A percentile compares a stretch with the other conserved stretches of the same genome.
Evolutionary conservation across 1,284 basidiomycete genomes (phyloP).

Genomic region (Trichosporon ovoides): DNA sequence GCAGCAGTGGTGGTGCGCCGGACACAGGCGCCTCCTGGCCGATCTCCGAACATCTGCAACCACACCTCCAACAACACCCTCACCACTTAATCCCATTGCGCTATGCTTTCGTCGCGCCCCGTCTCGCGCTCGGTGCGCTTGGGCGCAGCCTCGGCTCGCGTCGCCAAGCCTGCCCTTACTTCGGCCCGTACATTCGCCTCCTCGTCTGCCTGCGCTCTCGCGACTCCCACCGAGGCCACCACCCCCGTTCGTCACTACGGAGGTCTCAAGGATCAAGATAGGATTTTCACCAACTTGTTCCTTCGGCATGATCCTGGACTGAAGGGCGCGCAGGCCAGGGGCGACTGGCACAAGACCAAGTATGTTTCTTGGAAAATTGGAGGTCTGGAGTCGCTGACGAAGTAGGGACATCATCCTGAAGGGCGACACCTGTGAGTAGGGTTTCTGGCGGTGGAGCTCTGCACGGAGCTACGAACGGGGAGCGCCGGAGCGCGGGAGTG

Average conservation of each 20-base stretch:
- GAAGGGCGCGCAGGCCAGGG: constrained; percentile 82
- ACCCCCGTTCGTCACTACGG: constrained; percentile 75
- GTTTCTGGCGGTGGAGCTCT: no score
- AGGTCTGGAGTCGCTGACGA: neutral
- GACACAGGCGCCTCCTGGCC: no score
- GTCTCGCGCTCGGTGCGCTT: constrained; percentile 1
- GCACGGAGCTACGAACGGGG: no score
- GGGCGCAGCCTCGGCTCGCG: neutral
- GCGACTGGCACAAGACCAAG: constrained; percentile 97
- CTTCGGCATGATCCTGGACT: constrained; percentile 45
- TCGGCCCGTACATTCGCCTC: constrained; percentile 8
- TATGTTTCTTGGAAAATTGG: neutral
- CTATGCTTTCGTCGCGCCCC: constrained; percentile 3
- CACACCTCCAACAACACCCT: neutral
- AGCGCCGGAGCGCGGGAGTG: no score
- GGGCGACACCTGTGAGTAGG: constrained; percentile 53
- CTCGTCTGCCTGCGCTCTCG: constrained; percentile 49
- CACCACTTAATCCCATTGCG: neutral
- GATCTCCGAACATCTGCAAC: no score
- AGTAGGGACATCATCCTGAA: constrained; percentile 75
- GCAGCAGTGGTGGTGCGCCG: no score
- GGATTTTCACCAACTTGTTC: constrained; percentile 34
- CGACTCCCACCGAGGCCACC: constrained; percentile 64
- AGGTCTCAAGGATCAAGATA: constrained; percentile 87
- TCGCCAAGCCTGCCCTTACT: neutral